Conservation (phyloP, 805 yeast genomes). For the Wickerhamiella parazyma region DNA sequence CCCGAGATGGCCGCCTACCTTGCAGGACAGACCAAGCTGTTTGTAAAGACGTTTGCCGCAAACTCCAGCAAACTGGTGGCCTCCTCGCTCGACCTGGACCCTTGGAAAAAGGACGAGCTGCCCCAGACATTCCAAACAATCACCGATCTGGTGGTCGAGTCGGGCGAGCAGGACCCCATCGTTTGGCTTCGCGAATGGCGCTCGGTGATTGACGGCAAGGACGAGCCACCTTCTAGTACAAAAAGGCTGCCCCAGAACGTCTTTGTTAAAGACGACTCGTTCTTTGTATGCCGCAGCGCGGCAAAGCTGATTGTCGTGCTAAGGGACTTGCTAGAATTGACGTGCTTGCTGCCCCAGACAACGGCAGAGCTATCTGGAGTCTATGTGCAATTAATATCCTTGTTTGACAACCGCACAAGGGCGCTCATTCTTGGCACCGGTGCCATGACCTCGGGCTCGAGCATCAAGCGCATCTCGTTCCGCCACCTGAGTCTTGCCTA, state of each 20-base stretch:
- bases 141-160: conserved; percentile 38
- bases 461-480: conserved; percentile 58
- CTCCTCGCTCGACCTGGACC: conserved; percentile 46
- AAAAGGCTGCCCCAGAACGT: conserved; percentile 16
- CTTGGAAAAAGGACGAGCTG: conserved; percentile 67
- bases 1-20: conserved; percentile 55
- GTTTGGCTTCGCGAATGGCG: conserved; percentile 30
- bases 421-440: conserved; percentile 60
- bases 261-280: conserved; percentile 40
- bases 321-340: conserved; percentile 42
- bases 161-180: conserved; percentile 35
- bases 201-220: conserved; percentile 5
- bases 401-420: conserved; percentile 40
- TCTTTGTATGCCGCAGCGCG: conserved; percentile 43
- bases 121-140: conserved; percentile 34
- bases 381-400: conserved; percentile 34
- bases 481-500: conserved; percentile 56
- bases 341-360: conserved; percentile 40
- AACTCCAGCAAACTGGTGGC: conserved; percentile 36
- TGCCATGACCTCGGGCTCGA: conserved; percentile 55
- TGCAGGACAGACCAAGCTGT: conserved; percentile 51
- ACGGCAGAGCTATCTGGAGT: conserved; percentile 19
- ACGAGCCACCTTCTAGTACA: no score
- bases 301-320: conserved; percentile 30
- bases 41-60: conserved; percentile 41